Conservation (phyloP, 805 yeast species). For the Candida khao-thaluensis region DNA sequence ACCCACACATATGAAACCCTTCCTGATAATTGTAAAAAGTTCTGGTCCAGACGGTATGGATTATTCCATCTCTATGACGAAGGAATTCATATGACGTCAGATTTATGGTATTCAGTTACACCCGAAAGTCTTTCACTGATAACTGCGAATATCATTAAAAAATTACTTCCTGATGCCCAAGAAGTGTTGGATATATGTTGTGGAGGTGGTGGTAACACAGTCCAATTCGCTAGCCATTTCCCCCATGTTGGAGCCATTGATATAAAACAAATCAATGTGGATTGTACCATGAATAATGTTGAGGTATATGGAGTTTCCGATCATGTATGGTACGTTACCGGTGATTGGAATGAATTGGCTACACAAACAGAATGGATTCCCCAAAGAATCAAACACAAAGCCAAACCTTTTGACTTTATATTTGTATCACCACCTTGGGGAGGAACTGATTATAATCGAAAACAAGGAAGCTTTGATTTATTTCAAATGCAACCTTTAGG, state of each 20-base stretch:
- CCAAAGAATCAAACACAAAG: constrained; percentile 16
- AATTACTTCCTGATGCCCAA: constrained; percentile 49
- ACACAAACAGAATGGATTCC: constrained; percentile 34
- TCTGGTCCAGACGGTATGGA: constrained; percentile 60
- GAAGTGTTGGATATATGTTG: constrained; percentile 68
- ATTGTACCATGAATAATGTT: constrained; percentile 68
- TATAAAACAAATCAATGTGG: constrained; percentile 54
- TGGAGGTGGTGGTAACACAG: constrained; percentile 87
- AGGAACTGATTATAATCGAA: constrained; percentile 58
- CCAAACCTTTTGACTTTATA: constrained; percentile 46
- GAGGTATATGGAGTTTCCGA: constrained; percentile 56
- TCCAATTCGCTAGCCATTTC: constrained; percentile 67
- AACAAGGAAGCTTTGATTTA: constrained; percentile 45
- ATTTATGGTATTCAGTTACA: constrained; percentile 86
- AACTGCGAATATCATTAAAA: constrained; percentile 51
- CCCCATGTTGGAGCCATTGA: constrained; percentile 63
- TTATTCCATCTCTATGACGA: constrained; percentile 65
- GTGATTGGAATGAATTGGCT: constrained; percentile 47
- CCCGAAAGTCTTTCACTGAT: constrained; percentile 72
- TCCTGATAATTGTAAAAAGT: constrained; percentile 46
- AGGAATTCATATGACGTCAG: constrained; percentile 67
- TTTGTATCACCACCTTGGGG: constrained; percentile 93
- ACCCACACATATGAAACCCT: constrained; percentile 40
- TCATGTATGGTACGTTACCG: constrained; percentile 47
- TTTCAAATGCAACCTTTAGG: constrained; percentile 46